Conservation (phyloP, 345 rosid genomes). For the Aethionema arabicum region DNA sequence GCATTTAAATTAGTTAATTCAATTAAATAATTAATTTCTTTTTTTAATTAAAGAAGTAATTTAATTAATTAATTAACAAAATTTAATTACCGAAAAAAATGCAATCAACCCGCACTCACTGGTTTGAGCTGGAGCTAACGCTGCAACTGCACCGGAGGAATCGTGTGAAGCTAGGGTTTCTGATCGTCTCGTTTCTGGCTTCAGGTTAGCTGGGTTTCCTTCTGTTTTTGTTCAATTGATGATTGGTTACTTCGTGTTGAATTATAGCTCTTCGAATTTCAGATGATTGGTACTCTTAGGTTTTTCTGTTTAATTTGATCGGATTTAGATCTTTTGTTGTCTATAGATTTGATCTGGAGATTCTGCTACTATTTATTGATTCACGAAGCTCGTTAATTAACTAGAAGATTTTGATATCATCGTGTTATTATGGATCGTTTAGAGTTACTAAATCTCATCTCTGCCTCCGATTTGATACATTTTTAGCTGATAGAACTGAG, state of each 20-base stretch:
- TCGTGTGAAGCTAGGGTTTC: constrained; percentile 23
- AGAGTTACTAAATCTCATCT: too few species aligned
- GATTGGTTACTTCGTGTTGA: too few species aligned
- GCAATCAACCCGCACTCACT: background rate
- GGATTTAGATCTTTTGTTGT: too few species aligned
- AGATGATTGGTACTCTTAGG: constrained; percentile 19
- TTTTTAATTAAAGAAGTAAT: too few species aligned
- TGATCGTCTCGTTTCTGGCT: constrained; percentile 11
- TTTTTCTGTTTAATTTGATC: constrained; percentile 11
- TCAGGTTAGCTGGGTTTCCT: constrained; percentile 6
- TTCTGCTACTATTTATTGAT: too few species aligned
- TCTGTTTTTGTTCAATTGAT: background rate
- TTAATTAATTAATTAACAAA: too few species aligned
- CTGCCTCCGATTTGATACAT: too few species aligned
- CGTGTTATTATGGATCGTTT: background rate
- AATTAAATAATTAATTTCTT: too few species aligned
- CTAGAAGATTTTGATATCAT: constrained; percentile 19
- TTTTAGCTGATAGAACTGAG: too few species aligned
- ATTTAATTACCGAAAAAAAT: too few species aligned
- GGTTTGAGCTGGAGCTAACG: constrained; percentile 14
- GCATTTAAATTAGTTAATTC: too few species aligned
- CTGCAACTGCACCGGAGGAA: constrained; percentile 2
- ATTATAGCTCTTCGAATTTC: background rate
- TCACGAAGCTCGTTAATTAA: constrained; percentile 1
- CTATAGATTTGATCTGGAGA: background rate